Percentiles rank a stretch among this genome's conserved stretches.
Evolutionary conservation across 345 rosid genomes (phyloP).

Genomic region (Eucalyptus paniculata): DNA sequence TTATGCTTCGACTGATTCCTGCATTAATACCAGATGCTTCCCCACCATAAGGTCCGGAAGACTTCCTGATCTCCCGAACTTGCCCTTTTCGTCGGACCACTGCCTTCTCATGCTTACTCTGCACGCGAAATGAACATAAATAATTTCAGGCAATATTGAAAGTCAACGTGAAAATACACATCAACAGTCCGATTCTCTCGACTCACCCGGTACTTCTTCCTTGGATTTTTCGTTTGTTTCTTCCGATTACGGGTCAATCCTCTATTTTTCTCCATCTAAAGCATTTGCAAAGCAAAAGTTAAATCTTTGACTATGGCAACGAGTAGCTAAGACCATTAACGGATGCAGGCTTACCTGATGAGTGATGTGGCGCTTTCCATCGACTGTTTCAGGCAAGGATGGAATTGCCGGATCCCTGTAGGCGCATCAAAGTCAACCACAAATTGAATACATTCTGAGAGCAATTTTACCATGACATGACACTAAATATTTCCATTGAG

Average conservation of each 20-base stretch:
- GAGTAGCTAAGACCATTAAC: background rate
- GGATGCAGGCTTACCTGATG: no score
- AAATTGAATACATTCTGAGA: background rate
- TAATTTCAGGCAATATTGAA: background rate
- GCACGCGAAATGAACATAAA: background rate
- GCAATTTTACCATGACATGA: background rate
- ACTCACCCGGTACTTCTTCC: slow-evolving; percentile 69
- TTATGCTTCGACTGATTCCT: slow-evolving; percentile 43
- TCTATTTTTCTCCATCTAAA: slow-evolving; percentile 53
- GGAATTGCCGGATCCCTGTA: slow-evolving; percentile 19
- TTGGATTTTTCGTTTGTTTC: slow-evolving; percentile 56
- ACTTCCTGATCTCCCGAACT: slow-evolving; percentile 39
- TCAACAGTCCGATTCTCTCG: background rate
- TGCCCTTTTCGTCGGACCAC: slow-evolving; percentile 40
- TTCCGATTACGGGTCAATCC: slow-evolving; percentile 57
- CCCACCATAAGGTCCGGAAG: slow-evolving; percentile 45
- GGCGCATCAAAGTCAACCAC: background rate
- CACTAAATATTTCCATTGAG: background rate
- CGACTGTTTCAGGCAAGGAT: slow-evolving; percentile 42
- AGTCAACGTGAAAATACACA: background rate
- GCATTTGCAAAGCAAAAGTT: background rate
- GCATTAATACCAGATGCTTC: slow-evolving; percentile 59
- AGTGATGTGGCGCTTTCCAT: slow-evolving; percentile 53
- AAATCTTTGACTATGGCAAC: background rate
- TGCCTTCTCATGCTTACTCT: slow-evolving; percentile 38